These are phyloP conservation scores for Stachybotrys elegans DNA, from an alignment of 2,329 filamentous ascomycete species.

Conservation along the genomic window DNA sequence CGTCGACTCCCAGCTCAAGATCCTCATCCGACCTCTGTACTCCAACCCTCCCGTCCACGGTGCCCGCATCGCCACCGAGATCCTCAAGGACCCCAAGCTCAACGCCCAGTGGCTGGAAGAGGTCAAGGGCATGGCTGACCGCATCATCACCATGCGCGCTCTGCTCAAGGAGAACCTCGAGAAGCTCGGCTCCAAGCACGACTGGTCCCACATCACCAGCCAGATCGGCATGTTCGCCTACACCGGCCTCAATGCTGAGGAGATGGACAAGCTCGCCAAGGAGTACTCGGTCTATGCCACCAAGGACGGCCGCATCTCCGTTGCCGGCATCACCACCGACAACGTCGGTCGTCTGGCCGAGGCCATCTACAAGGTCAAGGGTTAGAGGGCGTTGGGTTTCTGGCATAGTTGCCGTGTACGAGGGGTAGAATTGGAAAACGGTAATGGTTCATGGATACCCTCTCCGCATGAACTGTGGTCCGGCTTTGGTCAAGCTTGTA, in stretches of 20 bases:
- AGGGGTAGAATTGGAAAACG: not conserved
- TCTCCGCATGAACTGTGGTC: no score
- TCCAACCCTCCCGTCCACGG: conserved; percentile 97
- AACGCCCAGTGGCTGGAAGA: conserved; percentile 94
- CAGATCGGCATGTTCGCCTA: conserved; percentile 99
- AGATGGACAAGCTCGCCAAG: conserved; percentile 88
- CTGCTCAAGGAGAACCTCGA: conserved; percentile 93
- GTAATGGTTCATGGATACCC: no score
- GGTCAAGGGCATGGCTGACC: conserved; percentile 98
- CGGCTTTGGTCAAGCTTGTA: not conserved
- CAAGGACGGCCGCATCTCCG: conserved; percentile 82
- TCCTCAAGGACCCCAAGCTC: conserved; percentile 78
- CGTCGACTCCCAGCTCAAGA: conserved; percentile 97
- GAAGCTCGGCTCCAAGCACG: conserved; percentile 89
- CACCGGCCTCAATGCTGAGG: conserved; percentile 83
- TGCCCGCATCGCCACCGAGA: conserved; percentile 86
- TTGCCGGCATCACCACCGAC: conserved; percentile 74
- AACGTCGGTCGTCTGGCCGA: conserved; percentile 79
- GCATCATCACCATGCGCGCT: conserved; percentile 97
- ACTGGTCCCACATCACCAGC: conserved; percentile 98
- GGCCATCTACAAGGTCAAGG: conserved; percentile 80
- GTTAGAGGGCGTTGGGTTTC: conserved; percentile 36
- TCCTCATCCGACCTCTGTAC: conserved; percentile 93
- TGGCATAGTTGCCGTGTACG: not conserved
- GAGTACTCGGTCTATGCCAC: conserved; percentile 98